A percentile compares a stretch with the other conserved stretches of the same genome.
These are phyloP conservation scores for Metschnikowia baotianmanensis DNA, from an alignment of 805 yeast genomes.

Conservation along the genomic window DNA sequence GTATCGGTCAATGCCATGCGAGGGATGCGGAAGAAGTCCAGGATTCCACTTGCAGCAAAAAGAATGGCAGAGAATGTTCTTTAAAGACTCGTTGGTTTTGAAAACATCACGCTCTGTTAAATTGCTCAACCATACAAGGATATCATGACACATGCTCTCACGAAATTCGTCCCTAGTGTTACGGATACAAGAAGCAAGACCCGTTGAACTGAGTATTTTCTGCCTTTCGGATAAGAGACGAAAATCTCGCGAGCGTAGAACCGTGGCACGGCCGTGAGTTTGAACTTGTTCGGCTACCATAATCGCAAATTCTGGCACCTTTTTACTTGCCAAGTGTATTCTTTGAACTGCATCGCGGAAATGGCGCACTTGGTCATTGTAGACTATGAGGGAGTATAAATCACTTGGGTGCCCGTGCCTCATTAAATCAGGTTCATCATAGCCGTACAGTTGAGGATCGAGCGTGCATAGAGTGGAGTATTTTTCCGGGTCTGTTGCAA, in stretches of 20 bases:
- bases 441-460: conserved; percentile 44
- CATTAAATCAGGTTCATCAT: conserved; percentile 31
- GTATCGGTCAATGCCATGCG: conserved; percentile 18
- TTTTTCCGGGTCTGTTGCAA: conserved; percentile 22
- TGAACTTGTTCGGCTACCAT: conserved; percentile 71
- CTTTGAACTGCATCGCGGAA: conserved; percentile 69
- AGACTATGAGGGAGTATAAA: conserved; percentile 56
- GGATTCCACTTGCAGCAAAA: conserved; percentile 61
- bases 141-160: conserved; percentile 77
- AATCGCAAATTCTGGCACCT: conserved; percentile 60
- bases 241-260: conserved; percentile 55
- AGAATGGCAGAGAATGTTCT: conserved; percentile 54
- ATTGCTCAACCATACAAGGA: conserved; percentile 62
- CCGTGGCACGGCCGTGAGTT: conserved; percentile 64
- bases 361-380: conserved; percentile 80
- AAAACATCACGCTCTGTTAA: conserved; percentile 53
- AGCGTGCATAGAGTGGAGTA: conserved; percentile 33
- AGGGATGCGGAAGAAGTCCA: conserved; percentile 36
- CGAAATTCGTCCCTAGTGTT: conserved; percentile 68
- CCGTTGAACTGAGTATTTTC: conserved; percentile 56
- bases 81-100: conserved; percentile 45
- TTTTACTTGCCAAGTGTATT: conserved; percentile 61
- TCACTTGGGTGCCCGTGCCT: conserved; percentile 37
- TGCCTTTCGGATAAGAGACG: conserved; percentile 52
- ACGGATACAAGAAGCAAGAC: conserved; percentile 63